phyloP scores from a whole-genome alignment of 2,329 filamentous ascomycete genomes.

The Stemphylium vesicarium region DNA sequence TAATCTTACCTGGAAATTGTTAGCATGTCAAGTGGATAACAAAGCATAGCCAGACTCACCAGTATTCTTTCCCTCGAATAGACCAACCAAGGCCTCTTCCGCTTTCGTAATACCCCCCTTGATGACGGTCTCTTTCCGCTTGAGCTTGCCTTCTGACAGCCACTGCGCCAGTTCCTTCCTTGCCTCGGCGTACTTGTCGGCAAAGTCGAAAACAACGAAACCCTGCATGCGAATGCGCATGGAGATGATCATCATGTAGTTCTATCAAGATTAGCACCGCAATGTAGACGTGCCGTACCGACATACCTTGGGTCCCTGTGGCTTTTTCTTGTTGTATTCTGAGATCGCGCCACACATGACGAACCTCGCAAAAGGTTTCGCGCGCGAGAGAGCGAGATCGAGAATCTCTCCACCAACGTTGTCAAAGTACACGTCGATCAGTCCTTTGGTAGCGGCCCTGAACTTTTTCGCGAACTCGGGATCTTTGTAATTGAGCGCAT shows the following conservation, averaged over 20 bases:
- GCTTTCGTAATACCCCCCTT: slow-evolving; percentile 71
- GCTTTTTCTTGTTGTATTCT: slow-evolving; percentile 51
- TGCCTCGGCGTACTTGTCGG: slow-evolving; percentile 63
- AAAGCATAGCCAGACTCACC: slow-evolving; percentile 57
- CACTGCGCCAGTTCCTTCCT: slow-evolving; percentile 68
- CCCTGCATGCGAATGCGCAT: slow-evolving; percentile 56
- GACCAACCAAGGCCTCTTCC: slow-evolving; percentile 66
- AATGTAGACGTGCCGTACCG: too few relatives aligned
- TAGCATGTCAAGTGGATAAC: slow-evolving; percentile 3
- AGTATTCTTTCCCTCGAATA: slow-evolving; percentile 74
- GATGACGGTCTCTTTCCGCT: slow-evolving; percentile 73
- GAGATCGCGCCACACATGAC: slow-evolving; percentile 55
- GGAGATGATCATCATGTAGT: slow-evolving; percentile 53
- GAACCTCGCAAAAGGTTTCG: slow-evolving; percentile 52
- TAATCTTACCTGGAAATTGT: slow-evolving; percentile 61
- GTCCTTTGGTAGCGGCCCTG: slow-evolving; percentile 53
- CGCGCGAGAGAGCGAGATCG: slow-evolving; percentile 53
- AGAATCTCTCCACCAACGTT: slow-evolving; percentile 59
- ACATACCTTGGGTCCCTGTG: slow-evolving; percentile 59
- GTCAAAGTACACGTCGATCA: slow-evolving; percentile 61
- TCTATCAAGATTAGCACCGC: slow-evolving; percentile 33
- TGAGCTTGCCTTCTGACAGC: slow-evolving; percentile 73
- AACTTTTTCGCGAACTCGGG: slow-evolving; percentile 57
- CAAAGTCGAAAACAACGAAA: slow-evolving; percentile 76
- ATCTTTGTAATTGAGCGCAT: slow-evolving; percentile 63